These are phyloP conservation scores for Lactuca saligna DNA, from an alignment of 129 eudicot species.

Conservation along the genomic window DNA sequence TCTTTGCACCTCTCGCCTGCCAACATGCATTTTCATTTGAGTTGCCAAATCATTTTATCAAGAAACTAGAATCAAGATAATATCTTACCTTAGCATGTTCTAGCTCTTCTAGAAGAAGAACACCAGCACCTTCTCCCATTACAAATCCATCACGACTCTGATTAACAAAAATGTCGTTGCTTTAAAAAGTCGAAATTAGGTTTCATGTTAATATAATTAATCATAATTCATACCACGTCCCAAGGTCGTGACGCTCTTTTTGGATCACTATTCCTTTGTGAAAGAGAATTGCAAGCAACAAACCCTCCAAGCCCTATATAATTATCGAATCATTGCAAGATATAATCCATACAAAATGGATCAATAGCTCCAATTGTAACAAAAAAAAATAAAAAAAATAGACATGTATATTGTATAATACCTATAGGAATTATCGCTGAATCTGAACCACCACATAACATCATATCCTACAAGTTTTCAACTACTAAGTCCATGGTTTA, in stretches of 20 bases:
- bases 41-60: constrained; percentile 15
- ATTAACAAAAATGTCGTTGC: constrained; percentile 1
- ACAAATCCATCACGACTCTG: constrained; percentile 53
- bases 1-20: constrained; percentile 51
- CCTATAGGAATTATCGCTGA: constrained; percentile 52
- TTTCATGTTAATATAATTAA: background rate
- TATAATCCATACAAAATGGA: background rate
- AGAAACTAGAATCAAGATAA: constrained; percentile 18
- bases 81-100: constrained; percentile 39
- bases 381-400: background rate
- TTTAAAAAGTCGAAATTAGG: background rate
- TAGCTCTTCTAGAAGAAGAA: constrained; percentile 39
- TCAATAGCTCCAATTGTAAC: background rate
- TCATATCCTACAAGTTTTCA: constrained; percentile 42
- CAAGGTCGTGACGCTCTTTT: constrained; percentile 51
- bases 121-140: constrained; percentile 64
- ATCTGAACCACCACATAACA: constrained; percentile 56
- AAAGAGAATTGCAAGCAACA: constrained; percentile 45
- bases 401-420: background rate
- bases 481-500: constrained; percentile 9
- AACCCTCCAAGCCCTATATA: constrained; percentile 47
- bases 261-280: constrained; percentile 47
- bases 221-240: constrained; percentile 33
- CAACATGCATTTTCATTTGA: background rate
- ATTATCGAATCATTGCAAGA: background rate